Conservation (phyloP, 2,329 filamentous ascomycete genomes). For the Colletotrichum horii region DNA sequence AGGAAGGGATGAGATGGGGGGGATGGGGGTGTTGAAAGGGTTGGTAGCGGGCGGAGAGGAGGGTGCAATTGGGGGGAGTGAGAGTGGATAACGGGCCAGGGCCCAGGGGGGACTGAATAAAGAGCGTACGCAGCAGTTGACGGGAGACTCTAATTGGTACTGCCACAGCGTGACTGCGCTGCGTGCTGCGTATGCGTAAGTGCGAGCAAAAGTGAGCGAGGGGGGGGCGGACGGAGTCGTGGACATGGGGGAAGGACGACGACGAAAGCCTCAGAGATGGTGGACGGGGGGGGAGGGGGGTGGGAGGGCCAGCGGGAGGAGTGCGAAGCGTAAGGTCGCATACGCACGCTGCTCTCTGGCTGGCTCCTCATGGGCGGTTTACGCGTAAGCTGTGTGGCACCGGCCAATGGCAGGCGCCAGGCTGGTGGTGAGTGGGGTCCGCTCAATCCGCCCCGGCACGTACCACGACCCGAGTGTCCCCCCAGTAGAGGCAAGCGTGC, state of each 20-base stretch:
- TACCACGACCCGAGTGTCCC: slow-evolving; percentile 11
- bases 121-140: slow-evolving; percentile 3
- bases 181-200: not conserved
- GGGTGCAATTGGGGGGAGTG: slow-evolving; percentile 14
- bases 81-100: not conserved
- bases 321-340: slow-evolving; percentile 9
- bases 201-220: slow-evolving; percentile 2
- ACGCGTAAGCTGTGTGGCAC: slow-evolving; percentile 35
- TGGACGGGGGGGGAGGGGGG: not conserved
- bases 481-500: not conserved
- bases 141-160: not conserved
- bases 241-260: not conserved
- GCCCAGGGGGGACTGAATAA: slow-evolving; percentile 6
- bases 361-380: slow-evolving; percentile 27
- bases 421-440: slow-evolving; percentile 7
- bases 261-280: not conserved
- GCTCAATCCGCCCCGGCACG: slow-evolving; percentile 18
- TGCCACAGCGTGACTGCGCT: not conserved
- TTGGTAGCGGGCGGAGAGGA: slow-evolving; percentile 23
- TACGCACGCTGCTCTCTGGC: slow-evolving; percentile 19
- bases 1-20: slow-evolving; percentile 20
- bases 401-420: slow-evolving; percentile 25
- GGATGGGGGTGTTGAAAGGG: slow-evolving; percentile 23
- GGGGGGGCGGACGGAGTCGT: not conserved
- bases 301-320: not conserved